Percentiles rank a stretch among this genome's conserved stretches.
Conservation (phyloP, 768 basidiomycete genomes). For the Mycena capillaripes region DNA sequence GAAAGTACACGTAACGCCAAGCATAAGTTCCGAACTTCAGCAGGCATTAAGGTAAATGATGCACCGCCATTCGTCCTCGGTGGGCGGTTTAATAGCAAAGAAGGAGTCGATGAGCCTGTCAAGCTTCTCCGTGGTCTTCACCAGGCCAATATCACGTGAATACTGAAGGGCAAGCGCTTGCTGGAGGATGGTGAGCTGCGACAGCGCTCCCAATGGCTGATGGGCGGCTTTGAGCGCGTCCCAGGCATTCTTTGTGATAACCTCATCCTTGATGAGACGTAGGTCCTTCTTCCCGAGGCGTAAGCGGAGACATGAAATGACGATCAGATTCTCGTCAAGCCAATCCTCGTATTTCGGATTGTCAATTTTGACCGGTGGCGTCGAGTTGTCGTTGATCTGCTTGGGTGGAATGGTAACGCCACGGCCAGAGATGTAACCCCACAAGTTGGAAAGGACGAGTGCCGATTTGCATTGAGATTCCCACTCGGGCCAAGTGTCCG, state of each 20-base stretch:
- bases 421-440: not conserved
- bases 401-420: not conserved
- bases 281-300: not conserved
- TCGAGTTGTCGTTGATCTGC: not conserved
- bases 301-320: not conserved
- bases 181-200: constrained; percentile 16
- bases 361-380: not conserved
- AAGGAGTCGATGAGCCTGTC: constrained; percentile 8
- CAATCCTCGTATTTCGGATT: constrained; percentile 1
- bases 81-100: constrained; percentile 13
- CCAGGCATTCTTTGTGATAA: not conserved
- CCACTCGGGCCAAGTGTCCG: constrained; percentile 10
- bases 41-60: constrained; percentile 18
- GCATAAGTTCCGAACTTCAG: too few species aligned
- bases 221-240: too few species aligned
- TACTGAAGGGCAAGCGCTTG: not conserved
- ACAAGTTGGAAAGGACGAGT: constrained; percentile 3
- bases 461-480: not conserved
- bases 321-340: constrained; percentile 13
- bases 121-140: not conserved
- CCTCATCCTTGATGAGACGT: constrained; percentile 5
- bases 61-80: constrained; percentile 2
- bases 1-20: too few species aligned
- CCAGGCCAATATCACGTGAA: not conserved
- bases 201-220: constrained; percentile 1